A percentile compares a stretch with the other conserved stretches of the same genome.
phyloP scores from a whole-genome alignment of 225 moss, liverwort and hornwort species.

The Bryoerythrophyllum caledonicum region DNA sequence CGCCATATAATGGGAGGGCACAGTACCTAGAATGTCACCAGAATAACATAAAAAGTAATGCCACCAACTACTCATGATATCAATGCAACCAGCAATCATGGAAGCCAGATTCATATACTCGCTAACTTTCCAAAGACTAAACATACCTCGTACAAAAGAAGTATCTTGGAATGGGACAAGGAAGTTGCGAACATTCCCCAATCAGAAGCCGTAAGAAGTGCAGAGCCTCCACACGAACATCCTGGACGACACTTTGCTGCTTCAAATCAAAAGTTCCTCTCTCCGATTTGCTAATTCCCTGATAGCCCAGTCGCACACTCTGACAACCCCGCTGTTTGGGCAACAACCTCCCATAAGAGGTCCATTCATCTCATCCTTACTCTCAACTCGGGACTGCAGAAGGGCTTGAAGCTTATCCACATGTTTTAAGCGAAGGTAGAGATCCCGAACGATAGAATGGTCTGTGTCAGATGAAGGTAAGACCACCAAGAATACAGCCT shows the following conservation, averaged over 20 bases:
- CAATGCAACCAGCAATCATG: slow-evolving; percentile 3
- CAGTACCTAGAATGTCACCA: neutral
- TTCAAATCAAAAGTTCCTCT: slow-evolving; percentile 29
- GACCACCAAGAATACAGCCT: slow-evolving; percentile 37
- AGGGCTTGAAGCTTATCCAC: slow-evolving; percentile 37
- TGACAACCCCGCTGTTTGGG: slow-evolving; percentile 24
- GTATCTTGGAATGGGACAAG: slow-evolving; percentile 49
- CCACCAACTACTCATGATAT: slow-evolving; percentile 12
- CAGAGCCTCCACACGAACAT: slow-evolving; percentile 41
- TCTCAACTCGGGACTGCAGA: slow-evolving; percentile 30
- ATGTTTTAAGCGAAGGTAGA: slow-evolving; percentile 46
- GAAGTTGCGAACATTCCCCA: slow-evolving; percentile 42
- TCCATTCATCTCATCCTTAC: slow-evolving; percentile 17
- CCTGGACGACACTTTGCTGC: slow-evolving; percentile 26
- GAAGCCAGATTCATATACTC: neutral
- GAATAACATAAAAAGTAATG: slow-evolving; percentile 7
- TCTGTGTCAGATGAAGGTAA: slow-evolving; percentile 25
- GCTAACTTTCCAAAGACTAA: slow-evolving; percentile 6
- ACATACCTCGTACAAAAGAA: slow-evolving; percentile 63
- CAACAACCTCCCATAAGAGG: slow-evolving; percentile 24
- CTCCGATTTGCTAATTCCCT: slow-evolving; percentile 35
- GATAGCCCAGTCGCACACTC: slow-evolving; percentile 53
- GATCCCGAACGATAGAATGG: slow-evolving; percentile 28
- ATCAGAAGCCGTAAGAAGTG: slow-evolving; percentile 40
- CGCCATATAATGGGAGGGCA: neutral